Evolutionary conservation across 495 filamentous ascomycete species (phyloP).

Genomic region (Daldinia loculata): DNA sequence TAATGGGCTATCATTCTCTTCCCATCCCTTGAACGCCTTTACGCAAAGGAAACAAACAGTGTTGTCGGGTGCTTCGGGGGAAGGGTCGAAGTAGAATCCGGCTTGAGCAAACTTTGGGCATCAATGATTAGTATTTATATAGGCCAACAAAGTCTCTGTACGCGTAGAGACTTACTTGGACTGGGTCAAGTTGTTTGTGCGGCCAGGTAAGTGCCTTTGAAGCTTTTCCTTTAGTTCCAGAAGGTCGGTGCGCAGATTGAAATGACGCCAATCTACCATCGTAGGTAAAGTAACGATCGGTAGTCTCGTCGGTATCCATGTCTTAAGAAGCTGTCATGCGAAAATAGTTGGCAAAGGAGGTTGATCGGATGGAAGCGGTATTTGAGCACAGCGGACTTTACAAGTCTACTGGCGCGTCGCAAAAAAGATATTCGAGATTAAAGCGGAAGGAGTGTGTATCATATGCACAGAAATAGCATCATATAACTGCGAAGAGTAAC

Average conservation of each 20-base stretch:
- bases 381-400: constrained; percentile 6
- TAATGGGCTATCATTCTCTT: constrained; percentile 79
- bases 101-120: constrained; percentile 77
- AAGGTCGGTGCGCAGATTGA: constrained; percentile 69
- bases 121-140: constrained; percentile 26
- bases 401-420: constrained; percentile 24
- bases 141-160: background rate
- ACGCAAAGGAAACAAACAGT: constrained; percentile 87
- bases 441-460: background rate
- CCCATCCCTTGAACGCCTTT: constrained; percentile 86
- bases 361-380: background rate
- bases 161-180: constrained; percentile 61
- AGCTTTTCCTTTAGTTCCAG: constrained; percentile 65
- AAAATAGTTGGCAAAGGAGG: background rate
- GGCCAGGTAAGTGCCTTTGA: constrained; percentile 76
- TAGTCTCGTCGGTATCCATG: constrained; percentile 47
- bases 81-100: constrained; percentile 88
- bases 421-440: constrained; percentile 2
- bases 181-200: constrained; percentile 70
- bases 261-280: constrained; percentile 81
- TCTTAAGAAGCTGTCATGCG: background rate
- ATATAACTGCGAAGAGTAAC: background rate
- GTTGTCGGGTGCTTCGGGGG: constrained; percentile 79
- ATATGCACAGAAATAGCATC: background rate
- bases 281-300: constrained; percentile 63